Percentiles rank a stretch among this genome's conserved stretches.
phyloP scores from a whole-genome alignment of 2,329 filamentous ascomycete species.

The Calcarisporium arbuscula region DNA sequence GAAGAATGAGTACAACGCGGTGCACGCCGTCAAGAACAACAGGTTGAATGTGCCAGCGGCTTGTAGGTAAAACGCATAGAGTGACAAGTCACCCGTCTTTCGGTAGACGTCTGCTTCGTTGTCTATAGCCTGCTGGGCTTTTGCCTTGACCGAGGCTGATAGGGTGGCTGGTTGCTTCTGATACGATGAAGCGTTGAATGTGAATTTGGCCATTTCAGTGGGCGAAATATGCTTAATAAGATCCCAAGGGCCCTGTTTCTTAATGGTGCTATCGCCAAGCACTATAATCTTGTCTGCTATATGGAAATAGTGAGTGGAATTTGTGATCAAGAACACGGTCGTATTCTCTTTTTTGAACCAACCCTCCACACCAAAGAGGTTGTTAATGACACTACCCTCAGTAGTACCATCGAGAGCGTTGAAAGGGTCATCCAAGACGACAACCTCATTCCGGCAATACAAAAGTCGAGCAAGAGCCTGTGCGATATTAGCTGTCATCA shows the following conservation, averaged over 20 bases:
- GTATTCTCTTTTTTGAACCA: conserved; percentile 18
- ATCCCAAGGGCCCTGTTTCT: conserved; percentile 31
- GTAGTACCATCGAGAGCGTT: conserved; percentile 13
- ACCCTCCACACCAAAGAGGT: conserved; percentile 16
- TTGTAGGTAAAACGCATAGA: conserved; percentile 30
- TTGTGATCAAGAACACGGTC: conserved; percentile 27
- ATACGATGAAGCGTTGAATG: background rate
- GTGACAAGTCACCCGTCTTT: conserved; percentile 24
- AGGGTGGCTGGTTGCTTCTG: background rate
- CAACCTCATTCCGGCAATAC: conserved; percentile 6
- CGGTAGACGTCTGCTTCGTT: conserved; percentile 6
- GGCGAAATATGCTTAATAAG: background rate
- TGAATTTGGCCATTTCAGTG: conserved; percentile 4
- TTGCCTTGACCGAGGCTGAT: background rate
- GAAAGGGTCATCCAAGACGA: conserved; percentile 14
- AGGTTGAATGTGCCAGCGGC: conserved; percentile 20
- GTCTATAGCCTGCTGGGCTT: conserved; percentile 12
- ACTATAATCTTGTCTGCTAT: conserved; percentile 35
- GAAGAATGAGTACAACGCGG: conserved; percentile 24
- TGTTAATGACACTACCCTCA: conserved; percentile 9
- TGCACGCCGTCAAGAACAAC: conserved; percentile 16
- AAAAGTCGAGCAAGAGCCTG: conserved; percentile 12
- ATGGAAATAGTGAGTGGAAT: conserved; percentile 29
- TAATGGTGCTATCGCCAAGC: conserved; percentile 27
- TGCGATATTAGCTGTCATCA: background rate